Conservation (phyloP, 805 yeast species). For the Myxozyma melibiosi region DNA sequence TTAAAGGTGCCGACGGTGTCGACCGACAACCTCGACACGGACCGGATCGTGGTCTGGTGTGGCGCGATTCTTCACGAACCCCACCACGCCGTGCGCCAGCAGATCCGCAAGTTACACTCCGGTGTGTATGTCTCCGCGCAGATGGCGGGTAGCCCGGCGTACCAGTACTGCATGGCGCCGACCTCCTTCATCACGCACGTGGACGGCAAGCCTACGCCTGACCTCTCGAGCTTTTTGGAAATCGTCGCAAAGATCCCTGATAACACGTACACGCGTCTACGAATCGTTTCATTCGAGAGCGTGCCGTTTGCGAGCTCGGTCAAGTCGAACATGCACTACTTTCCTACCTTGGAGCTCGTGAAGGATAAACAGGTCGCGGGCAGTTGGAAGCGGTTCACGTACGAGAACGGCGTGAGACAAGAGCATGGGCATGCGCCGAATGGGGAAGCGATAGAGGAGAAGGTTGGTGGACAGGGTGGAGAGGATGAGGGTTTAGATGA, state of each 20-base stretch:
- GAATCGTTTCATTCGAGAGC: slow-evolving; percentile 81
- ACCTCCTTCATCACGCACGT: slow-evolving; percentile 89
- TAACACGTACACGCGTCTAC: slow-evolving; percentile 74
- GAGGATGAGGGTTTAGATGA: not conserved
- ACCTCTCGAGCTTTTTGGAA: slow-evolving; percentile 64
- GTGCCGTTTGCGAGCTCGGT: slow-evolving; percentile 83
- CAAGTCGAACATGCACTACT: slow-evolving; percentile 86
- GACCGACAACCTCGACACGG: slow-evolving; percentile 60
- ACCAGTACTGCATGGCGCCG: slow-evolving; percentile 74
- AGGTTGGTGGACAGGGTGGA: not conserved
- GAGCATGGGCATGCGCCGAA: not conserved
- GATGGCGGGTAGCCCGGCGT: slow-evolving; percentile 82
- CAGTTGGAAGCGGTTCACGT: slow-evolving; percentile 18
- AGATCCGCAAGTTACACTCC: slow-evolving; percentile 74
- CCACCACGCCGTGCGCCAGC: slow-evolving; percentile 90
- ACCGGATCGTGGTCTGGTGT: slow-evolving; percentile 74
- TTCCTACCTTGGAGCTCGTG: slow-evolving; percentile 56
- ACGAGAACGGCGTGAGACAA: slow-evolving; percentile 20
- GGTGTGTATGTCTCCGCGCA: slow-evolving; percentile 79
- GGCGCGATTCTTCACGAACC: slow-evolving; percentile 84
- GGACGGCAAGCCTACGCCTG: slow-evolving; percentile 72
- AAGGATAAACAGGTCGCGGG: slow-evolving; percentile 21
- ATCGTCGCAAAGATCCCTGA: slow-evolving; percentile 75
- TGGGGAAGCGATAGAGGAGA: not conserved
- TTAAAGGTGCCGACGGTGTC: slow-evolving; percentile 66